Conservation (phyloP, 164 flowering plant genomes). For the Tetracentron sinense region DNA sequence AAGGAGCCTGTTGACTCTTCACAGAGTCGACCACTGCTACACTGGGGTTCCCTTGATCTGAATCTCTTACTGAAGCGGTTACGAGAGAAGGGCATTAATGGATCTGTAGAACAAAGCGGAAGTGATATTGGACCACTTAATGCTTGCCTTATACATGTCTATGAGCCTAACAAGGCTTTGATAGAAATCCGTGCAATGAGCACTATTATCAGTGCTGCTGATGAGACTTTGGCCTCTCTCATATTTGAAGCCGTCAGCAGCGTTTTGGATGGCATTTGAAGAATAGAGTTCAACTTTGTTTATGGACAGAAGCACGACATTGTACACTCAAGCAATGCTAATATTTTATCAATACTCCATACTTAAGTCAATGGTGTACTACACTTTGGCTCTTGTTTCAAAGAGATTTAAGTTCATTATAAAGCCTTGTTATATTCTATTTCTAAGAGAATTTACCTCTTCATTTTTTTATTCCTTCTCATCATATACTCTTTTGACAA, state of each 20-base stretch:
- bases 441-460: too few relatives aligned
- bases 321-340: too few relatives aligned
- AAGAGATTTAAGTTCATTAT: too few relatives aligned
- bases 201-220: conserved; percentile 42
- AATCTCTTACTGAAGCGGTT: conserved; percentile 33
- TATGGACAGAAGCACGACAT: too few relatives aligned
- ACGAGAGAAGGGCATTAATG: conserved; percentile 43
- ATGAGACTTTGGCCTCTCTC: conserved; percentile 39
- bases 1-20: conserved; percentile 18
- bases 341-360: too few relatives aligned
- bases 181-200: conserved; percentile 34
- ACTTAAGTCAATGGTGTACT: too few relatives aligned
- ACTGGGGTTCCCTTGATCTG: conserved; percentile 46
- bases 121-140: conserved; percentile 15
- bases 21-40: conserved; percentile 20
- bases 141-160: conserved; percentile 18
- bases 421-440: too few relatives aligned
- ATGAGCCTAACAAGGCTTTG: conserved; percentile 41
- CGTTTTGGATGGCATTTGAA: conserved; percentile 35
- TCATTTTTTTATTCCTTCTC: too few relatives aligned
- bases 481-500: too few relatives aligned
- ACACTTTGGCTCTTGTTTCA: too few relatives aligned
- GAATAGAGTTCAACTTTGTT: too few relatives aligned
- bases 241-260: conserved; percentile 38
- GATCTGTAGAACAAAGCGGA: conserved; percentile 20